Base-by-base conservation (phyloP, 192 early-diverging fungal species). In the Entophlyctis luteolus region DNA sequence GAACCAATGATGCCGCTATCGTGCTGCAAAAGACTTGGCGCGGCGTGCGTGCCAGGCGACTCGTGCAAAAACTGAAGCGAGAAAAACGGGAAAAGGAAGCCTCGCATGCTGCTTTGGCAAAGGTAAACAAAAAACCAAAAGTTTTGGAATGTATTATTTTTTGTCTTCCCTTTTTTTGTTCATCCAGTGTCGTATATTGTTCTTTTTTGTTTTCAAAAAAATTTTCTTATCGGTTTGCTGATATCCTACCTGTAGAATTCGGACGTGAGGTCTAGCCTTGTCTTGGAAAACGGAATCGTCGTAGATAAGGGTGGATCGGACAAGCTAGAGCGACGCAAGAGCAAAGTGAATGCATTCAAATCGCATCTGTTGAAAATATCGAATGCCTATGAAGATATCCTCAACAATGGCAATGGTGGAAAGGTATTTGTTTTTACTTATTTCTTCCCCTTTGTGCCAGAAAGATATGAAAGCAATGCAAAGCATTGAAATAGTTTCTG, bases 351-450 rank as follows among this genome's bases (percentile, higher is more conserved):
- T 27, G 48, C 50, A 53, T 68, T 81, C 46, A 72, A 70, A 54
- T 48, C 63, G 8, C 75, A 81, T 38, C 47, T 81, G 18, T 23
- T 36, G 47, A 49, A 67, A 48, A 59, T 81, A 1, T 81, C 79
- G 2, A 47, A 68, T 4, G 62, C 71, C 2, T 81, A 81, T 42
- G 60, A 81, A 48, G 57, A 70, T 25, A 72, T 81, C 39, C 42
- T 81, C 39, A 71, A 65, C 23, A 65, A 56, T 29, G 34, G 70
- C 23, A 65, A 65, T 29, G 28, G 28, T 20, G 52, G 36, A 35
- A 68, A 59, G 39, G 39, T 42, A 65, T 33, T 59, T 35, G 2
- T 58, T n/a, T 37, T 23, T 8, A 4, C 22, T 46, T 12, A 36
- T 20, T 37, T 20, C 32, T 20, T 54, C 27, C 5, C 18, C 20